Evolutionary conservation across 768 basidiomycete genomes (phyloP).

Genomic region (Mycena maculata): DNA sequence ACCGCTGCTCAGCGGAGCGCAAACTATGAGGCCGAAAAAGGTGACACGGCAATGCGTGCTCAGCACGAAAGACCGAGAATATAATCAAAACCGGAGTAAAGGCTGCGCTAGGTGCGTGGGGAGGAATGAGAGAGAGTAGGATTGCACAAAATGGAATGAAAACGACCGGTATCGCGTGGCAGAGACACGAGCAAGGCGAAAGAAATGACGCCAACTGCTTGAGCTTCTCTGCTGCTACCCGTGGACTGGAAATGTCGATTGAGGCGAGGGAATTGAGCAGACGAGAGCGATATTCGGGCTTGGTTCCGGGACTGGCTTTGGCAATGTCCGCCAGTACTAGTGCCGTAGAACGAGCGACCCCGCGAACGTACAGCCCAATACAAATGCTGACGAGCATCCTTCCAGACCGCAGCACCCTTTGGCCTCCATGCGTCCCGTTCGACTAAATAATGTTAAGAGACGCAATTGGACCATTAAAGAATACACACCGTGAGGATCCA

Average conservation of each 20-base stretch:
- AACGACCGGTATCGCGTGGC: no score
- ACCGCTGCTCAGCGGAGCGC: no score
- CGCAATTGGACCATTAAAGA: slow-evolving; percentile 6
- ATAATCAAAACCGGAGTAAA: no score
- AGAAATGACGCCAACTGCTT: slow-evolving; percentile 82
- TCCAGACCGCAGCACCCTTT: slow-evolving; percentile 95
- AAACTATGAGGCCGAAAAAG: no score
- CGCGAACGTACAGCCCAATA: slow-evolving; percentile 95
- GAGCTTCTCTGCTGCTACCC: slow-evolving; percentile 69
- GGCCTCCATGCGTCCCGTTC: slow-evolving; percentile 95
- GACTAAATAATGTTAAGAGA: slow-evolving; percentile 60
- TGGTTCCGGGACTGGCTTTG: slow-evolving; percentile 77
- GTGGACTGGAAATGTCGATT: no score
- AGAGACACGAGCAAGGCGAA: no score
- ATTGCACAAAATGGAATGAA: no score
- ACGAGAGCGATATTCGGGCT: slow-evolving; percentile 72
- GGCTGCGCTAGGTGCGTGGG: no score
- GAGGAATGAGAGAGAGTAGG: no score
- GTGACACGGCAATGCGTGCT: no score
- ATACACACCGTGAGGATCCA: slow-evolving; percentile 91
- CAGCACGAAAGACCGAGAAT: no score
- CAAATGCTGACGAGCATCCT: slow-evolving; percentile 88
- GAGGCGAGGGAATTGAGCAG: slow-evolving; percentile 73
- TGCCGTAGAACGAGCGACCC: slow-evolving; percentile 75
- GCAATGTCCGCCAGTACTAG: slow-evolving; percentile 72